These are phyloP conservation scores for Naganishia cerealis DNA, from an alignment of 1,284 basidiomycete species.

Conservation along the genomic window DNA sequence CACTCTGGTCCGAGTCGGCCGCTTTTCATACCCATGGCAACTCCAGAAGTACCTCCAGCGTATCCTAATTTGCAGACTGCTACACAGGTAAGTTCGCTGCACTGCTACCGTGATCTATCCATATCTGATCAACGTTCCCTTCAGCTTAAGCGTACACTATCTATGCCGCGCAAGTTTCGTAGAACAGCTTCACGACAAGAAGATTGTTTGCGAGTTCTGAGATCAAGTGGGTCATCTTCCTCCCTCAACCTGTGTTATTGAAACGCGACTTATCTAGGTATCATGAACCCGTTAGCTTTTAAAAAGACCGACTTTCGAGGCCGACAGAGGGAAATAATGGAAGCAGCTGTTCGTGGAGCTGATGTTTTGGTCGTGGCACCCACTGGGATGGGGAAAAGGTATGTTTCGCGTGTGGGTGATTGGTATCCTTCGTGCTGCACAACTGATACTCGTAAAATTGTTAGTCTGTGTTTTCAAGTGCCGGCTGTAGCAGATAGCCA, in stretches of 20 bases:
- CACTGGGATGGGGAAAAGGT: constrained; percentile 83
- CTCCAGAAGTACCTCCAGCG: constrained; percentile 28
- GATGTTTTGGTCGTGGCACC: constrained; percentile 83
- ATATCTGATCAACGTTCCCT: neutral
- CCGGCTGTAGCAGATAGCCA: constrained; percentile 71
- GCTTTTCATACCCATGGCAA: neutral
- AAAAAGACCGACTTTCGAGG: constrained; percentile 68
- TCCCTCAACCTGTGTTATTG: neutral
- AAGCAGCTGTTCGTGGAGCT: constrained; percentile 65
- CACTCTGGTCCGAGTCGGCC: constrained; percentile 17
- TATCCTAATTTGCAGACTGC: constrained; percentile 39
- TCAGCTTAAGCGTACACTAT: constrained; percentile 33
- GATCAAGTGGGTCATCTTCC: constrained; percentile 41
- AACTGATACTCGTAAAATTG: neutral
- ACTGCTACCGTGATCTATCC: neutral
- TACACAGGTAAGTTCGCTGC: constrained; percentile 32
- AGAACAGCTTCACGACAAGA: constrained; percentile 48
- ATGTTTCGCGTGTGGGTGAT: constrained; percentile 28
- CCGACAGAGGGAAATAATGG: constrained; percentile 72
- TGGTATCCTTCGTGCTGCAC: neutral
- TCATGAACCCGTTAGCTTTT: constrained; percentile 59
- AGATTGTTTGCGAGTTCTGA: constrained; percentile 44
- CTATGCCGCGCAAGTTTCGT: constrained; percentile 39
- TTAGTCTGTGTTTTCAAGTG: constrained; percentile 76
- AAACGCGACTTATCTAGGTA: neutral